These are phyloP conservation scores for Zostera marina DNA, from an alignment of 116 monocot genomes.

Conservation along the genomic window DNA sequence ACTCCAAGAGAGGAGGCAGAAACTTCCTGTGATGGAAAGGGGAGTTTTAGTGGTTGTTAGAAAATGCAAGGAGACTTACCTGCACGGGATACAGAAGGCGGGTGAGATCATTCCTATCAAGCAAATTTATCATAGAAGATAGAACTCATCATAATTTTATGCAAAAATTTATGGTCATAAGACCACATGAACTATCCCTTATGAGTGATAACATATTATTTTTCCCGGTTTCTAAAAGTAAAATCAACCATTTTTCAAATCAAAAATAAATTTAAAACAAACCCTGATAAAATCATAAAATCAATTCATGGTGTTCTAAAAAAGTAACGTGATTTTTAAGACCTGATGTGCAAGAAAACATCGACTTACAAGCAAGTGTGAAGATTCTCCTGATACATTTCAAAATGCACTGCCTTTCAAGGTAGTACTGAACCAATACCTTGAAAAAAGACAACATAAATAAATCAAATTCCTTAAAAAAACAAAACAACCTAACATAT, in stretches of 20 bases:
- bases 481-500: no score
- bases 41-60: no score
- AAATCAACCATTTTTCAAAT: background rate
- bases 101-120: no score
- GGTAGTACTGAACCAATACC: constrained; percentile 55
- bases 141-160: no score
- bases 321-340: background rate
- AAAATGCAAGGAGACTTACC: no score
- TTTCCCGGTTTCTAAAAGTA: background rate
- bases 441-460: constrained; percentile 11
- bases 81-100: no score
- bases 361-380: constrained; percentile 57
- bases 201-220: no score
- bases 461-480: background rate
- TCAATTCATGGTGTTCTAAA: background rate
- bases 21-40: no score
- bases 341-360: background rate
- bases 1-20: no score
- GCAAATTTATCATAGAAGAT: no score
- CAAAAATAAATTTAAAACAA: background rate
- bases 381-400: constrained; percentile 73
- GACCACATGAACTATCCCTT: no score
- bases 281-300: background rate
- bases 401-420: constrained; percentile 91
- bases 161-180: no score